Evolutionary conservation across 2,329 filamentous ascomycete genomes (phyloP).

Genomic region (Fusarium globosum): DNA sequence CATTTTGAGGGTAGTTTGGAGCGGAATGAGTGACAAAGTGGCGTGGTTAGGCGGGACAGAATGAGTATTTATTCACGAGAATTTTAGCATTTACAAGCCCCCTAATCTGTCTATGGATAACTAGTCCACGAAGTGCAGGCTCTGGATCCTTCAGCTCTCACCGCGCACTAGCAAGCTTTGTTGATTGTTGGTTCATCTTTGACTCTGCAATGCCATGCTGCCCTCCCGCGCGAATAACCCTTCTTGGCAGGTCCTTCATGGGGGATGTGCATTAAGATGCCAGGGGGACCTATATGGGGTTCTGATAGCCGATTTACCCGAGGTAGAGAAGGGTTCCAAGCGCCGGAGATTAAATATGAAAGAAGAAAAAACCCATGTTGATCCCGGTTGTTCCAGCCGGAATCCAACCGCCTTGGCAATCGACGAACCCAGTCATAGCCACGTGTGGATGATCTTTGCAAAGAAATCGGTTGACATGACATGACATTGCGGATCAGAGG

Average conservation of each 20-base stretch:
- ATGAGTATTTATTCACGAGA: slow-evolving; percentile 8
- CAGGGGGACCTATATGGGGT: background rate
- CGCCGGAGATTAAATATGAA: slow-evolving; percentile 15
- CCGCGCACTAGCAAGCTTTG: slow-evolving; percentile 10
- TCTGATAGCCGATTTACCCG: background rate
- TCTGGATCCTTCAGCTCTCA: background rate
- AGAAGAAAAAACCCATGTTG: background rate
- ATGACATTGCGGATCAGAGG: background rate
- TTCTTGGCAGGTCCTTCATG: slow-evolving; percentile 6
- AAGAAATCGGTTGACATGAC: background rate
- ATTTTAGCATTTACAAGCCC: background rate
- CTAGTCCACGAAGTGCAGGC: background rate
- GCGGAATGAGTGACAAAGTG: slow-evolving; percentile 6
- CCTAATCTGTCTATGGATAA: background rate
- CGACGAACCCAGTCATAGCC: background rate
- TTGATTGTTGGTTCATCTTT: background rate
- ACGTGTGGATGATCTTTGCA: background rate
- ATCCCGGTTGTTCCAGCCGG: background rate
- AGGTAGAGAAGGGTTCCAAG: background rate
- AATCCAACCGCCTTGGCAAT: background rate
- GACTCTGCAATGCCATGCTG: background rate
- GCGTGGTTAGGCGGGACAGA: background rate
- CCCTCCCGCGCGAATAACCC: background rate
- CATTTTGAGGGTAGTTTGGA: slow-evolving; percentile 22
- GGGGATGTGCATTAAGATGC: background rate